These are phyloP conservation scores for Thyridium curvatum DNA, from an alignment of 2,329 filamentous ascomycete species.

Conservation along the genomic window DNA sequence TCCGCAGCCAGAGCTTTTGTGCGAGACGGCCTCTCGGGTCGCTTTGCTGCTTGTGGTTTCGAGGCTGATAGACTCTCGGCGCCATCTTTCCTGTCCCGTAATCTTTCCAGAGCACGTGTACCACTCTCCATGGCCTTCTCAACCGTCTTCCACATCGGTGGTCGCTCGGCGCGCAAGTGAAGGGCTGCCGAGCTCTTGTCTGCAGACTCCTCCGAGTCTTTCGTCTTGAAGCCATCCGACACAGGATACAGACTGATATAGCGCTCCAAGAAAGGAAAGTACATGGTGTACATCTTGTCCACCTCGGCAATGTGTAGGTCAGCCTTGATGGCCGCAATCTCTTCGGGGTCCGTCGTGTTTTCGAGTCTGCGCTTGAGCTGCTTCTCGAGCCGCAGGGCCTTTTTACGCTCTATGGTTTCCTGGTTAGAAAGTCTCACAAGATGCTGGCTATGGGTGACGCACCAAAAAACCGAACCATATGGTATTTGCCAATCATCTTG, in stretches of 20 bases:
- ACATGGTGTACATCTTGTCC: conserved; percentile 69
- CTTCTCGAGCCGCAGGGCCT: conserved; percentile 61
- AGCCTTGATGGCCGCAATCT: conserved; percentile 42
- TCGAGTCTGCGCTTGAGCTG: conserved; percentile 54
- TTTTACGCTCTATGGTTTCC: conserved; percentile 55
- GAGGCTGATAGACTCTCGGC: no score
- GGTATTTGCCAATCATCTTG: conserved; percentile 71
- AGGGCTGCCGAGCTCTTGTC: conserved; percentile 32
- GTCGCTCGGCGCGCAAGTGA: conserved; percentile 38
- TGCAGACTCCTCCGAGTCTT: conserved; percentile 22
- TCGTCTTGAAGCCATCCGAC: conserved; percentile 21
- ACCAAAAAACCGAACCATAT: conserved; percentile 84
- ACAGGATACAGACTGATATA: conserved; percentile 60
- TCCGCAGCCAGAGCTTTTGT: no score
- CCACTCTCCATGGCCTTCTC: conserved; percentile 59
- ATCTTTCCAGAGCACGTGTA: conserved; percentile 38
- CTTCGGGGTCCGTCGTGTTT: conserved; percentile 41
- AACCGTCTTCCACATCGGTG: conserved; percentile 62
- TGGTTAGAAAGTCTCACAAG: background rate
- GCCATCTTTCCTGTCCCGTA: conserved; percentile 43
- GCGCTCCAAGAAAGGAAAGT: conserved; percentile 62
- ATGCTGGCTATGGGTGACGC: conserved; percentile 17
- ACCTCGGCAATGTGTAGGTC: conserved; percentile 65
- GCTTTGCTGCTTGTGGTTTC: no score
- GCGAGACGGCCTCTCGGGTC: no score